Conservation (phyloP, 345 rosid species). For the Acer saccharum region DNA sequence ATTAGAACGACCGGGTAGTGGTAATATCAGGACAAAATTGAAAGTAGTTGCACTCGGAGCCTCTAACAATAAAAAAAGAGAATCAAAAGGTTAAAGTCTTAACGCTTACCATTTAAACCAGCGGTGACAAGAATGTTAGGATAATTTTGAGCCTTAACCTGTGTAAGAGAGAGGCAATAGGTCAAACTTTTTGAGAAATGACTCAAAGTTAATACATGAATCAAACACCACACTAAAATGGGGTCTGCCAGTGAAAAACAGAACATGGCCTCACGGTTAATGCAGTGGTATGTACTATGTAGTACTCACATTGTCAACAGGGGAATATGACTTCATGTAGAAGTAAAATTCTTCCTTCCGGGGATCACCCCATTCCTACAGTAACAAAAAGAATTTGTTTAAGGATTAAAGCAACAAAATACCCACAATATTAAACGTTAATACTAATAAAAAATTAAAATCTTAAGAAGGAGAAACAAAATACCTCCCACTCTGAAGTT, state of each 20-base stretch:
- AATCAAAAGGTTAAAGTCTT: background rate
- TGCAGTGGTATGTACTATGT: too few species aligned
- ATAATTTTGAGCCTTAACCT: constrained; percentile 79
- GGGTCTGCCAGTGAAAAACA: constrained; percentile 1
- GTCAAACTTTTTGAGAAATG: too few species aligned
- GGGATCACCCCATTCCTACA: constrained; percentile 99
- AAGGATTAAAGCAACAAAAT: background rate
- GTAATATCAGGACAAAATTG: background rate
- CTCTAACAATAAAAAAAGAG: background rate
- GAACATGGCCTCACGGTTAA: constrained; percentile 18
- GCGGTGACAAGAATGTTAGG: constrained; percentile 84
- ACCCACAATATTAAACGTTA: too few species aligned
- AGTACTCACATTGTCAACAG: constrained; percentile 19
- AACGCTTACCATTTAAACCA: constrained; percentile 76
- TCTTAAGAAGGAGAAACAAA: background rate
- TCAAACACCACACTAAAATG: too few species aligned
- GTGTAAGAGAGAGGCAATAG: constrained; percentile 5
- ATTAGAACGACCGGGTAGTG: background rate
- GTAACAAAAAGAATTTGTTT: constrained; percentile 14
- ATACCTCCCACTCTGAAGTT: constrained; percentile 98
- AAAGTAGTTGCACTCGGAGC: background rate
- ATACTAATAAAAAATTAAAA: too few species aligned
- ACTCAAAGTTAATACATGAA: too few species aligned
- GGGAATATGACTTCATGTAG: constrained; percentile 95
- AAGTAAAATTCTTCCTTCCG: constrained; percentile 81